Percentiles rank a stretch among this genome's conserved stretches.
These are phyloP conservation scores for Phoma sp. DNA, from an alignment of 2,329 filamentous ascomycete genomes.

Conservation along the genomic window DNA sequence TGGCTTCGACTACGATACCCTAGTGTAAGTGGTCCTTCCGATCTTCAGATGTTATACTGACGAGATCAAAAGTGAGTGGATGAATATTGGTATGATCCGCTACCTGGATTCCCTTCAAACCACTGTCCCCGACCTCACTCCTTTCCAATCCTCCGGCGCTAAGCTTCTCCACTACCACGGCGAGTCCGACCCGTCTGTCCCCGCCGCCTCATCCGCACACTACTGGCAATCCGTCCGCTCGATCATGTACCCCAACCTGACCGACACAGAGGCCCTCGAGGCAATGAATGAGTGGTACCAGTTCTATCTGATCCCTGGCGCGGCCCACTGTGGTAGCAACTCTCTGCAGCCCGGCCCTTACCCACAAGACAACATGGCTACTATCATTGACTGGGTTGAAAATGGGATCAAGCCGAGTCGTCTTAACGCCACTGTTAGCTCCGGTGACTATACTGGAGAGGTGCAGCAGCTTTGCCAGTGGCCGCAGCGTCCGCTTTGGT, in stretches of 20 bases:
- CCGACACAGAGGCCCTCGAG: slow-evolving; percentile 49
- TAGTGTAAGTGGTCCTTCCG: too few relatives aligned
- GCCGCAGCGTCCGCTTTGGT: slow-evolving; percentile 54
- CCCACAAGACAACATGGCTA: slow-evolving; percentile 52
- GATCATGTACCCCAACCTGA: slow-evolving; percentile 57
- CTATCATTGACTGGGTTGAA: slow-evolving; percentile 60
- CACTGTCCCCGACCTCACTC: slow-evolving; percentile 60
- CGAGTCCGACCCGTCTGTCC: slow-evolving; percentile 62
- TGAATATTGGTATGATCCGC: slow-evolving; percentile 56
- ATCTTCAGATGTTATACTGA: too few relatives aligned
- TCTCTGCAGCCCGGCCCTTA: slow-evolving; percentile 46
- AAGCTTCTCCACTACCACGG: slow-evolving; percentile 68
- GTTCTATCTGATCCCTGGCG: slow-evolving; percentile 63
- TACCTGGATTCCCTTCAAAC: slow-evolving; percentile 63
- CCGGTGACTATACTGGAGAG: slow-evolving; percentile 43
- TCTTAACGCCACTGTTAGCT: slow-evolving; percentile 52
- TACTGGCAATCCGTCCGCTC: slow-evolving; percentile 63
- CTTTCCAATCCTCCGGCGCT: slow-evolving; percentile 59
- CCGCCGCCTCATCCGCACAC: slow-evolving; percentile 61
- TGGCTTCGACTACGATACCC: slow-evolving; percentile 63
- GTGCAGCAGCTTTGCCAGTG: slow-evolving; percentile 52
- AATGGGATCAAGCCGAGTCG: slow-evolving; percentile 54
- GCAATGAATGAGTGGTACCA: slow-evolving; percentile 62
- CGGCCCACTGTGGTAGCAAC: slow-evolving; percentile 57
- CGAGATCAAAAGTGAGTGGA: too few relatives aligned